These are phyloP conservation scores for Taphrina deformans DNA, from an alignment of 1,139 yeast genomes.

Conservation along the genomic window DNA sequence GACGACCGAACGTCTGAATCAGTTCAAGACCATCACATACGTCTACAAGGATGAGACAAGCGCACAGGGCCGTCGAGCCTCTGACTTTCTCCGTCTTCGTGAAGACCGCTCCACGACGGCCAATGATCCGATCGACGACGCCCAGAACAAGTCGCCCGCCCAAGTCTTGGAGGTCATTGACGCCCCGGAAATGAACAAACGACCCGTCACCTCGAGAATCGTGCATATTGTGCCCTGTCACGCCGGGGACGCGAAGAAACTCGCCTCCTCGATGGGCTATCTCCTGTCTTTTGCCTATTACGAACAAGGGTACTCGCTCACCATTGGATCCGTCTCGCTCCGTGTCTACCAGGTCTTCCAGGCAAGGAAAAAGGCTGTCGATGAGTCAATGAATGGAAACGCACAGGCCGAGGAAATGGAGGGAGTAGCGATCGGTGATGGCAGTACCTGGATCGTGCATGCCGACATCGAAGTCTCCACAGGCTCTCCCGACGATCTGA, in stretches of 20 bases:
- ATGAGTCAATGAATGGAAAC: not conserved
- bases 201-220: conserved; percentile 19
- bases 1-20: conserved; percentile 4
- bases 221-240: conserved; percentile 15
- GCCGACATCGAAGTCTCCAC: not conserved
- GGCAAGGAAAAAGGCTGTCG: not conserved
- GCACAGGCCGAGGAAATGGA: not conserved
- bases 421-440: conserved; percentile 11
- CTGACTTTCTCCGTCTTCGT: conserved; percentile 15
- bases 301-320: conserved; percentile 24
- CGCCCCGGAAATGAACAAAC: conserved; percentile 26
- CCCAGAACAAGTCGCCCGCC: not conserved
- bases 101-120: not conserved
- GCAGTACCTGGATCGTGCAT: conserved; percentile 25
- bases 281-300: conserved; percentile 1
- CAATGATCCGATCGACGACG: not conserved
- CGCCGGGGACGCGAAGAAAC: not conserved
- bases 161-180: conserved; percentile 25
- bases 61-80: conserved; percentile 14
- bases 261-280: conserved; percentile 14
- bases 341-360: conserved; percentile 14
- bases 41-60: conserved; percentile 20
- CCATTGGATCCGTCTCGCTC: not conserved
- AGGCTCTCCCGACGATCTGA: conserved; percentile 12
- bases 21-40: conserved; percentile 23